Conservation (phyloP, 441 rosid genomes). For the Gossypium davidsonii region DNA sequence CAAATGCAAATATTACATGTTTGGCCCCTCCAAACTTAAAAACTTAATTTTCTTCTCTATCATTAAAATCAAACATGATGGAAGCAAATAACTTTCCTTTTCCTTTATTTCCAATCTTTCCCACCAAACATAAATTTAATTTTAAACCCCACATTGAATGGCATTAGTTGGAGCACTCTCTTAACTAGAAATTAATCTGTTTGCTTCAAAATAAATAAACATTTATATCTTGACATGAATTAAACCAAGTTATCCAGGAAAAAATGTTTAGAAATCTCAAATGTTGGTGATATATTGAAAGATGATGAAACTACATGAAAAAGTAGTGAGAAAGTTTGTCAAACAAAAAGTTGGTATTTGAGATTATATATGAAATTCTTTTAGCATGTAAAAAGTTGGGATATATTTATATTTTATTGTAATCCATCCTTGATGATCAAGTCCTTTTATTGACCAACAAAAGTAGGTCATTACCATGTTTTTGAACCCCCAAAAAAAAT, state of each 20-base stretch:
- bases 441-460: slow-evolving; percentile 4
- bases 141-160: no score
- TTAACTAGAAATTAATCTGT: no score
- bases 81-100: background rate
- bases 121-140: background rate
- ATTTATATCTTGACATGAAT: no score
- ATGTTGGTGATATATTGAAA: background rate
- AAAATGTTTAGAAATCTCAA: no score
- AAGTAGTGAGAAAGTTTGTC: background rate
- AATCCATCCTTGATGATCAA: background rate
- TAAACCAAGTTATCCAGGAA: no score
- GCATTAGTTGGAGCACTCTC: no score
- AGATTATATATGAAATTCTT: background rate
- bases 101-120: background rate
- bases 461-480: background rate
- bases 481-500: background rate
- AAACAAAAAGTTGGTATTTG: background rate
- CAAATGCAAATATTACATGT: no score
- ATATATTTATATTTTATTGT: background rate
- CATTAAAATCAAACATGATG: background rate
- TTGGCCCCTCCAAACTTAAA: no score
- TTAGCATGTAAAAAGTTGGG: background rate
- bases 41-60: no score
- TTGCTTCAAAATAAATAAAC: no score
- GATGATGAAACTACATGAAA: background rate